Conservation (phyloP, 2,329 filamentous ascomycete genomes). For the Fusarium multiceps region DNA sequence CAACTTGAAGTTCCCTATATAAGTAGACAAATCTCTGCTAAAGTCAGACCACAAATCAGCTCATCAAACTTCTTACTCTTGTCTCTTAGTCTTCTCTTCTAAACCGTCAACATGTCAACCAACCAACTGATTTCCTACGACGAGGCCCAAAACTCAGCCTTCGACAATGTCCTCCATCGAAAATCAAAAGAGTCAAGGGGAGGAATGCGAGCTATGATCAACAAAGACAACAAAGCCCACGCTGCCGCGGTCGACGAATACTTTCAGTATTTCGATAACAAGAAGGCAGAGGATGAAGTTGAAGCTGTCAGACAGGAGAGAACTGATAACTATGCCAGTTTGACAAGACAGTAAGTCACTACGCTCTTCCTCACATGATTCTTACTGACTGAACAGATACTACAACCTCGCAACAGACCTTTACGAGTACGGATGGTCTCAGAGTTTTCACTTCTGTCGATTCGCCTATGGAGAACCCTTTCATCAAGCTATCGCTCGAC, state of each 20-base stretch:
- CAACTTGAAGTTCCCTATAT: slow-evolving; percentile 9
- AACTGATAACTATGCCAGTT: slow-evolving; percentile 84
- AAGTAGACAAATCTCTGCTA: background rate
- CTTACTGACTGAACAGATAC: slow-evolving; percentile 66
- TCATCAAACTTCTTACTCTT: accelerated
- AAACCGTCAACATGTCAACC: slow-evolving; percentile 35
- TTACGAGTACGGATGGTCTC: slow-evolving; percentile 94
- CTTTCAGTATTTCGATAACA: slow-evolving; percentile 93
- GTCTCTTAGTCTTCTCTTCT: background rate
- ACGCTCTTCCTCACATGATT: too few species aligned
- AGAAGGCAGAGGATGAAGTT: slow-evolving; percentile 78
- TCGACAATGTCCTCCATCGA: slow-evolving; percentile 84
- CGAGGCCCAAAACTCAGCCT: slow-evolving; percentile 81
- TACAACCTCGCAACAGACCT: slow-evolving; percentile 93
- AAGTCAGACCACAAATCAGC: background rate
- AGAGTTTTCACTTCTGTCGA: slow-evolving; percentile 95
- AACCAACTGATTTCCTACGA: slow-evolving; percentile 78
- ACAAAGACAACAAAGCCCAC: slow-evolving; percentile 78
- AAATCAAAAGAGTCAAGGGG: slow-evolving; percentile 71
- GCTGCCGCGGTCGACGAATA: slow-evolving; percentile 84
- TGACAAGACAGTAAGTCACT: slow-evolving; percentile 85
- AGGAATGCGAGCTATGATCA: slow-evolving; percentile 81
- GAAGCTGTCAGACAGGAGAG: slow-evolving; percentile 73
- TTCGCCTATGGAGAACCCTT: slow-evolving; percentile 88
- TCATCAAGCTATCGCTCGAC: slow-evolving; percentile 87